Conservation (phyloP, 306 rosid genomes). For the Citrullus colocynthis region DNA sequence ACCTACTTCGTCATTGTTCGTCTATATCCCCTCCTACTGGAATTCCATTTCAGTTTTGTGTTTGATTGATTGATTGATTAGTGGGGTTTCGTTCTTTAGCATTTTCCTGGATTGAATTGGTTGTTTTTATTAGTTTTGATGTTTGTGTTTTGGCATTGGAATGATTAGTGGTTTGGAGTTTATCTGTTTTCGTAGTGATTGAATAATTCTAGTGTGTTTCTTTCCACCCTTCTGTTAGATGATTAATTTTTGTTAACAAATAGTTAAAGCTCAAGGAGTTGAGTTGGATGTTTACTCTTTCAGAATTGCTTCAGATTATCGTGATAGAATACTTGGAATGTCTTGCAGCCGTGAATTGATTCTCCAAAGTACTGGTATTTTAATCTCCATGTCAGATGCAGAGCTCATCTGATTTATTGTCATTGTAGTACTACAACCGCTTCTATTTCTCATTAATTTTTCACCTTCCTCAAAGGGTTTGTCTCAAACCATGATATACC, state of each 20-base stretch:
- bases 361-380: not conserved
- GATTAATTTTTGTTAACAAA: not conserved
- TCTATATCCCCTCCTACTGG: not conserved
- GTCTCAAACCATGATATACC: not conserved
- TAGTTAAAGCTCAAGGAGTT: not conserved
- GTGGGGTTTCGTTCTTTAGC: not conserved
- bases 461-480: not conserved
- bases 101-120: not conserved
- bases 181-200: not conserved
- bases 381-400: not conserved
- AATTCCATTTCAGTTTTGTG: slow-evolving; percentile 4
- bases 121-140: not conserved
- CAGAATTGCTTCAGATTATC: not conserved
- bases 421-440: not conserved
- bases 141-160: not conserved
- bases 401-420: not conserved
- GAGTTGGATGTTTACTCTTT: not conserved
- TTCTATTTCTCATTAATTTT: not conserved
- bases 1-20: slow-evolving; percentile 61
- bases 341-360: not conserved
- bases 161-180: not conserved
- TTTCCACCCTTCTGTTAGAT: not conserved
- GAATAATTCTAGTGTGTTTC: not conserved
- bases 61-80: not conserved
- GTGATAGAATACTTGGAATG: not conserved